These are phyloP conservation scores for Chaetomiaceae sp. DNA, from an alignment of 2,329 filamentous ascomycete genomes.

Conservation along the genomic window DNA sequence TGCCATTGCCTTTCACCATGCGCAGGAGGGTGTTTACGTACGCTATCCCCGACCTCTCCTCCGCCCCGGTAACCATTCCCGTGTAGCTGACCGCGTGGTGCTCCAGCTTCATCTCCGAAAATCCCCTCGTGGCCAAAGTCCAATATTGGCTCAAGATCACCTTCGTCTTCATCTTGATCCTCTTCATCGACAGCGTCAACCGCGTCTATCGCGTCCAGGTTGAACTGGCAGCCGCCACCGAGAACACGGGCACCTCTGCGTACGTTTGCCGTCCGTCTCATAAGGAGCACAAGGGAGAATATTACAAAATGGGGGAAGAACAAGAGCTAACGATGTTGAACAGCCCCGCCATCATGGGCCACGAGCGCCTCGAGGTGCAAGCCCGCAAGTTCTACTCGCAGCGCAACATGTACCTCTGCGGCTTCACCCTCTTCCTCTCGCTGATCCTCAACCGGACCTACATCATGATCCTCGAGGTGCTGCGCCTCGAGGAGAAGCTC, in stretches of 20 bases:
- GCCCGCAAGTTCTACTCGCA: constrained; percentile 99
- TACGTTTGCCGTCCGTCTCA: constrained; percentile 35
- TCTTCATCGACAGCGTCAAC: constrained; percentile 94
- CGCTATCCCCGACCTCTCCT: constrained; percentile 23
- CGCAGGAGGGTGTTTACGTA: constrained; percentile 80
- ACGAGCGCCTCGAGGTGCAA: constrained; percentile 96
- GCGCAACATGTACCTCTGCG: constrained; percentile 99
- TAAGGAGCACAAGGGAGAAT: not conserved
- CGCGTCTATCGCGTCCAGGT: constrained; percentile 95
- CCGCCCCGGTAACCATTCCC: no score
- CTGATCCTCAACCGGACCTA: constrained; percentile 99
- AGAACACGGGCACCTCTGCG: constrained; percentile 48
- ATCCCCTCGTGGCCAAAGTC: constrained; percentile 76
- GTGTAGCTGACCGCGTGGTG: constrained; percentile 8
- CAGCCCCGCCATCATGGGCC: constrained; percentile 69
- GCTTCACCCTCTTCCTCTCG: constrained; percentile 97
- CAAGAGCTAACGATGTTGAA: constrained; percentile 24
- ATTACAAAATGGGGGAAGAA: not conserved
- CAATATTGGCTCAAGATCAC: constrained; percentile 99
- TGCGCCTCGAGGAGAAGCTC: constrained; percentile 87
- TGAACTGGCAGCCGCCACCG: constrained; percentile 71
- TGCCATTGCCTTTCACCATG: constrained; percentile 83
- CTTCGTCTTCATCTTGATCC: constrained; percentile 97
- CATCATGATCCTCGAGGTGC: constrained; percentile 89
- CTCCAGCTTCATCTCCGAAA: constrained; percentile 85